Evolutionary conservation across 495 filamentous ascomycete species (phyloP).

Genomic region (Friedmanniomyces simplex): DNA sequence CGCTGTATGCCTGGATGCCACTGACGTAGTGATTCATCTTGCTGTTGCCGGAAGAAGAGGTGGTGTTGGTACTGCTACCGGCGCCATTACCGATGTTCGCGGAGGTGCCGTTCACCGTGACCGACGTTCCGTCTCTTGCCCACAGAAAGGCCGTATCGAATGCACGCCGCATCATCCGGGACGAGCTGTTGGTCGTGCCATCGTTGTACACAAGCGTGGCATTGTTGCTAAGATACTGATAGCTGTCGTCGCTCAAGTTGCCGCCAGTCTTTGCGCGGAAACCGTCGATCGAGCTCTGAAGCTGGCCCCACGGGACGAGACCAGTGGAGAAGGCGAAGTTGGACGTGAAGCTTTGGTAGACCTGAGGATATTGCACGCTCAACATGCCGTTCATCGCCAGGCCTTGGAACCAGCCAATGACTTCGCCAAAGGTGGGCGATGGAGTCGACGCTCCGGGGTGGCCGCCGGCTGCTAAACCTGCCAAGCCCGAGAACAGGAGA

Average conservation of each 20-base stretch:
- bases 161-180: slow-evolving; percentile 42
- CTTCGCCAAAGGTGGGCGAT: slow-evolving; percentile 77
- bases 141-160: slow-evolving; percentile 39
- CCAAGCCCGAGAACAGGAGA: slow-evolving; percentile 60
- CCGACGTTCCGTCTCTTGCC: slow-evolving; percentile 41
- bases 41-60: slow-evolving; percentile 16
- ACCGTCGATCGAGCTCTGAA: slow-evolving; percentile 76
- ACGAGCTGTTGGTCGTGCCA: slow-evolving; percentile 29
- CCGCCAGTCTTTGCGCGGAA: slow-evolving; percentile 76
- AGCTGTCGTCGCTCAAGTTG: slow-evolving; percentile 69
- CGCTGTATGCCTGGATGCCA: slow-evolving; percentile 64
- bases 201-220: slow-evolving; percentile 56
- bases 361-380: slow-evolving; percentile 71
- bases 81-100: slow-evolving; percentile 14
- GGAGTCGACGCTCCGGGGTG: slow-evolving; percentile 53
- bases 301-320: slow-evolving; percentile 64
- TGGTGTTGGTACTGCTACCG: slow-evolving; percentile 21
- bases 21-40: slow-evolving; percentile 44
- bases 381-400: slow-evolving; percentile 95
- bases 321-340: slow-evolving; percentile 93
- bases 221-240: slow-evolving; percentile 57
- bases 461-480: slow-evolving; percentile 53
- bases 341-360: slow-evolving; percentile 78
- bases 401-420: slow-evolving; percentile 84
- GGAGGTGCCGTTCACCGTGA: slow-evolving; percentile 40